Conservation (phyloP, 129 eudicot genomes). For the Lactuca saligna region DNA sequence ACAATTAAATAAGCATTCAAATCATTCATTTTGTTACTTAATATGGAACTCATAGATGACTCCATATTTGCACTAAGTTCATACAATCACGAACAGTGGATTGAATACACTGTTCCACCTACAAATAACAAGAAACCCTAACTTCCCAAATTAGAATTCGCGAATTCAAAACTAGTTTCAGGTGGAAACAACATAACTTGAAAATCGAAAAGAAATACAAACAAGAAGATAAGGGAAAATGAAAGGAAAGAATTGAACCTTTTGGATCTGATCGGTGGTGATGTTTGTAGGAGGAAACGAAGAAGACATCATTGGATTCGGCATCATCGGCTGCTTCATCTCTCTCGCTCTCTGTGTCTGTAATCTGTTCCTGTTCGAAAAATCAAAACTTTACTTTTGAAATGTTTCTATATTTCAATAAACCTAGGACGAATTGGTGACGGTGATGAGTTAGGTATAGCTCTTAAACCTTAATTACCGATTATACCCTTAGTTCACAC, state of each 20-base stretch:
- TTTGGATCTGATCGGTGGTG: conserved; percentile 95
- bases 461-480: conserved; percentile 5
- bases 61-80: background rate
- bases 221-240: conserved; percentile 1
- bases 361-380: background rate
- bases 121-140: conserved; percentile 21
- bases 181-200: background rate
- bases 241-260: conserved; percentile 40
- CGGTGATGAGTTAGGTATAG: conserved; percentile 21
- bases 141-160: background rate
- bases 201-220: background rate
- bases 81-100: background rate
- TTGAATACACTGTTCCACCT: background rate
- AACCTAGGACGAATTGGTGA: conserved; percentile 13
- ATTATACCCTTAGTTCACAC: background rate
- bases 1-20: too few species aligned
- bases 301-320: conserved; percentile 51
- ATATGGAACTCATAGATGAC: background rate
- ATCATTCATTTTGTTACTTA: background rate
- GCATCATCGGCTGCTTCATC: conserved; percentile 73
- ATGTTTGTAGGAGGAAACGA: conserved; percentile 74
- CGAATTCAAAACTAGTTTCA: conserved; percentile 2
- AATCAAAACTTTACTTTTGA: background rate
- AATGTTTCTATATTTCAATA: background rate
- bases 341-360: background rate